Percentiles rank a stretch among this genome's conserved stretches.
Evolutionary conservation across 2,329 filamentous ascomycete species (phyloP).

Genomic region (Xylariaceae sp.): DNA sequence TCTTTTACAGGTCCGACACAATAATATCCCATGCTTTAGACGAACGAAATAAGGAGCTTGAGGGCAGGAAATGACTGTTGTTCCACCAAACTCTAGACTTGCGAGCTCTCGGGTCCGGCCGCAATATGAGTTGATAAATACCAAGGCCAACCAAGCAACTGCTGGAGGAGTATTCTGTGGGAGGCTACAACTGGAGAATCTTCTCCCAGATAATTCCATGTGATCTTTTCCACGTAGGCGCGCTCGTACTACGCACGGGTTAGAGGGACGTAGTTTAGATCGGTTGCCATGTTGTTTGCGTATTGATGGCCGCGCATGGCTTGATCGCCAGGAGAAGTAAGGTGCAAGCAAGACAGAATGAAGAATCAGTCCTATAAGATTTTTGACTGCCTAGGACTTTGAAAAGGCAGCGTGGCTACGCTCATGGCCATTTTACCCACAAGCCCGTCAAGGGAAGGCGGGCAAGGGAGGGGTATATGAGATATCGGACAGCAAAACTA

Average conservation of each 20-base stretch:
- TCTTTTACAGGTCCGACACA: constrained; percentile 64
- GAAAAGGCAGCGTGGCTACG: constrained; percentile 11
- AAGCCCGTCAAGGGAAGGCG: constrained; percentile 6
- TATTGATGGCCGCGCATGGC: constrained; percentile 29
- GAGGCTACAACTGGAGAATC: constrained; percentile 2
- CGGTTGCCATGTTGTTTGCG: constrained; percentile 28
- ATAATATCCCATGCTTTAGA: constrained; percentile 61
- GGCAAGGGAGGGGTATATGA: constrained; percentile 4
- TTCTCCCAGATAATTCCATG: not conserved
- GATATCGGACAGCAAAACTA: not conserved
- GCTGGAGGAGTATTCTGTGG: constrained; percentile 51
- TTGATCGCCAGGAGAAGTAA: constrained; percentile 27
- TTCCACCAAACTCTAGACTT: constrained; percentile 48
- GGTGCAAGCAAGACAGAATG: constrained; percentile 26
- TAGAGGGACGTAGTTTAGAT: constrained; percentile 30
- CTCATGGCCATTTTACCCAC: constrained; percentile 10
- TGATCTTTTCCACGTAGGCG: constrained; percentile 1
- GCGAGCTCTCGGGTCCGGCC: constrained; percentile 32
- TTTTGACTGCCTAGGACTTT: not conserved
- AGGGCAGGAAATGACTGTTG: constrained; percentile 64
- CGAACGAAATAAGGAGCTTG: constrained; percentile 63
- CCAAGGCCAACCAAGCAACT: constrained; percentile 67
- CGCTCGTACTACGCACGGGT: constrained; percentile 20
- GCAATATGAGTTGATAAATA: constrained; percentile 47
- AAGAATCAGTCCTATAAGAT: constrained; percentile 17